Evolutionary conservation across 768 basidiomycete species (phyloP), one percentile per base, ranked within the genome.

Genomic region (Termitomyces sp.): DNA sequence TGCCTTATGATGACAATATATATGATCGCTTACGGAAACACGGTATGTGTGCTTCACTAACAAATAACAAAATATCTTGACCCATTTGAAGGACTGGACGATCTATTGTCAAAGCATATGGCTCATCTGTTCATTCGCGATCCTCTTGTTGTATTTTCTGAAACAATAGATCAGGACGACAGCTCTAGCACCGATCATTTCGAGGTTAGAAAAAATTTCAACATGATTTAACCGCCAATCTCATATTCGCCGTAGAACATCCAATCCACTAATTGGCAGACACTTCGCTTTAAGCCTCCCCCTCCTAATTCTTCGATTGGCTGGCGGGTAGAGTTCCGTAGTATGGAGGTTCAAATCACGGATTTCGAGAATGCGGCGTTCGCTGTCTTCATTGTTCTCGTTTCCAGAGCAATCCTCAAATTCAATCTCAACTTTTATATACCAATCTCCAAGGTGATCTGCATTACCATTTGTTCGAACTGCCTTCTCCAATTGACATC

Each of bases 231-330:
- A 16, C 31, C 8, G 4, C 39, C 44, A 20, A 62, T 54, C 52
- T 59, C 29, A 28, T 28, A 9, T 3, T 44, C 13, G 12, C 41
- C 51, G 5, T 70, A 96, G 90, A 98, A 98, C 67, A 88, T 99
- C 26, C 97, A 99, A 82, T 98, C 97, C 2, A 99, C 97, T 4
- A 99, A 99, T 67, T 99, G 97, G 97, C 97, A 99, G 74, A 98
- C 97, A 0, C 78, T 99, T 33, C 85, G 97, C 49, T 99, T 99
- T 82, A 99, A 99, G 70, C 97, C 97, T 2, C 97, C 97, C 13
- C 96, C 97, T 28, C 87, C 92, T 5, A 87, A 90, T 55, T 94
- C 96, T 5, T 70, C 85, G 7, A 98, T 98, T 55, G 97, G 96
- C 33, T 99, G 97, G 97, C 81, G 97, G 41, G 96, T 98, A 5